These are phyloP conservation scores for Phoma sp. DNA, from an alignment of 2,329 filamentous ascomycete species.

Conservation along the genomic window DNA sequence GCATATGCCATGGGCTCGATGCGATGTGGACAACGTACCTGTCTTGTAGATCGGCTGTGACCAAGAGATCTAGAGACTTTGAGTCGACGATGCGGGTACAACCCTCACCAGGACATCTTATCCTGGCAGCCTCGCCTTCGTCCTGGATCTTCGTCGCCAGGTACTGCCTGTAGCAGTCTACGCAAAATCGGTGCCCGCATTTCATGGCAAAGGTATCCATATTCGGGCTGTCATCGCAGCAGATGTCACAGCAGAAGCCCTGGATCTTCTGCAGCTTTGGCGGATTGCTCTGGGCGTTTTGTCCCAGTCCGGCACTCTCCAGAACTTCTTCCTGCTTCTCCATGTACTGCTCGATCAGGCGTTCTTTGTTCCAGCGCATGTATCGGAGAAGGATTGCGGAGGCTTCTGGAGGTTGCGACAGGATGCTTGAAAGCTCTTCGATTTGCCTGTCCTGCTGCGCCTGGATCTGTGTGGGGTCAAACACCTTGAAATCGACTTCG, in stretches of 20 bases:
- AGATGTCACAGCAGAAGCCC: slow-evolving; percentile 92
- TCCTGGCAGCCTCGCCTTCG: slow-evolving; percentile 92
- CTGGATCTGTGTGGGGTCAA: slow-evolving; percentile 80
- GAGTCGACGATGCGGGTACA: slow-evolving; percentile 93
- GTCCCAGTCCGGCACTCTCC: slow-evolving; percentile 81
- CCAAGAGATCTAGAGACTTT: slow-evolving; percentile 80
- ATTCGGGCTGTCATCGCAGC: slow-evolving; percentile 83
- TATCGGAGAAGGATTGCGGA: slow-evolving; percentile 88
- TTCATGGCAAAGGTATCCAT: slow-evolving; percentile 90
- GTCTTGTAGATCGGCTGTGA: slow-evolving; percentile 61
- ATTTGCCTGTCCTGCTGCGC: slow-evolving; percentile 84
- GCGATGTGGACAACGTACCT: slow-evolving; percentile 50
- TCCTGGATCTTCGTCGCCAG: slow-evolving; percentile 90
- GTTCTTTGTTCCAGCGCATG: slow-evolving; percentile 95
- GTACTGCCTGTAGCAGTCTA: slow-evolving; percentile 91
- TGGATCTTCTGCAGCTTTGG: slow-evolving; percentile 73
- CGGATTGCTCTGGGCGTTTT: slow-evolving; percentile 50
- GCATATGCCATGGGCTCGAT: not conserved
- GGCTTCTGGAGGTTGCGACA: slow-evolving; percentile 87
- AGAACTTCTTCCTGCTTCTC: slow-evolving; percentile 80
- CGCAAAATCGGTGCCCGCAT: slow-evolving; percentile 91
- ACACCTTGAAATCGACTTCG: slow-evolving; percentile 84
- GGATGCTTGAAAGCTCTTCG: slow-evolving; percentile 86
- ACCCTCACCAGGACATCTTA: slow-evolving; percentile 87
- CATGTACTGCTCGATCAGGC: slow-evolving; percentile 95